Evolutionary conservation across 2,329 filamentous ascomycete species (phyloP).

Genomic region (Chaetomium strumarium): DNA sequence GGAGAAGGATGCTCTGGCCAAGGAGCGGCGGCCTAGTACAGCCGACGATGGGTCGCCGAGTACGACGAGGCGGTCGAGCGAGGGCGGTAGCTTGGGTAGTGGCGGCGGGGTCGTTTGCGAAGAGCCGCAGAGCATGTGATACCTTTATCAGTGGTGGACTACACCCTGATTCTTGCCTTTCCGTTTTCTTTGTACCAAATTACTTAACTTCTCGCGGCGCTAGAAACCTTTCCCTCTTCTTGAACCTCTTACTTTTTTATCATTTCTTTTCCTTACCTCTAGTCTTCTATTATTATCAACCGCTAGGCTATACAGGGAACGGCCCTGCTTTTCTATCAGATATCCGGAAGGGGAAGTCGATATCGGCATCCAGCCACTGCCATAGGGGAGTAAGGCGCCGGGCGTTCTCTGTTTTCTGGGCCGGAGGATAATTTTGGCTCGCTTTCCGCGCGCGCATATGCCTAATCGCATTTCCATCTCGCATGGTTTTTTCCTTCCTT

Average conservation of each 20-base stretch:
- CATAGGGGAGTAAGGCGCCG: no score
- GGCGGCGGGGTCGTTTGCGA: constrained; percentile 11
- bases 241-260: neutral
- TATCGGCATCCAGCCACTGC: no score
- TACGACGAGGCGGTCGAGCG: neutral
- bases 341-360: no score
- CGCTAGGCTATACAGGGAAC: no score
- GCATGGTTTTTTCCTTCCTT: neutral
- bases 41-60: constrained; percentile 19
- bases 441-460: neutral
- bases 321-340: no score
- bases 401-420: neutral
- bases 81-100: neutral
- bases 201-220: neutral
- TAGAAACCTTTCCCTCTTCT: neutral
- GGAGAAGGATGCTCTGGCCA: constrained; percentile 17
- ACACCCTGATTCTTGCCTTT: constrained; percentile 1
- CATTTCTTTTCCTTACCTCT: neutral
- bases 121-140: constrained; percentile 7
- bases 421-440: neutral
- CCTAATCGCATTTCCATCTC: neutral
- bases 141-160: neutral
- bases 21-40: constrained; percentile 22
- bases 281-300: neutral
- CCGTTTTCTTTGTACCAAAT: neutral